Conservation (phyloP, 2,329 filamentous ascomycete genomes). For the Aspergillus udagawae region DNA sequence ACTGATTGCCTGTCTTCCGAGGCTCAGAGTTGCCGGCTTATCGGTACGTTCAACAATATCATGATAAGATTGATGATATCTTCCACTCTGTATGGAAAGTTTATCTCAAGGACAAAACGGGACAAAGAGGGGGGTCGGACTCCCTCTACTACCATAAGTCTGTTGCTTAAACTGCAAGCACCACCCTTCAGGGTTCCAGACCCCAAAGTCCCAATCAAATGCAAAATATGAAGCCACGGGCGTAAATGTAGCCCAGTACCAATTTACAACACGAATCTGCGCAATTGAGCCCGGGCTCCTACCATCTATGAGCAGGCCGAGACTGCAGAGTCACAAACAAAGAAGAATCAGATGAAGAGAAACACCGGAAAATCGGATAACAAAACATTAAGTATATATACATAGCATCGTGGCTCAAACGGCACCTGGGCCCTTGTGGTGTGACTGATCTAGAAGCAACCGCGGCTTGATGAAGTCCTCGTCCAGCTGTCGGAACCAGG, state of each 20-base stretch:
- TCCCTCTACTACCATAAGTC: not conserved
- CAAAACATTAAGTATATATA: slow-evolving; percentile 11
- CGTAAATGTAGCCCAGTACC: not conserved
- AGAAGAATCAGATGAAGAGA: not conserved
- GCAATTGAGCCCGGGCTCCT: not conserved
- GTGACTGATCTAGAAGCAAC: slow-evolving; percentile 70
- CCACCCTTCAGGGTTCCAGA: not conserved
- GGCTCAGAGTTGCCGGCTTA: not conserved
- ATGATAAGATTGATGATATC: not conserved
- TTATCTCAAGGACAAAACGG: not conserved
- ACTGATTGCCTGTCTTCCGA: not conserved
- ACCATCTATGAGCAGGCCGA: not conserved
- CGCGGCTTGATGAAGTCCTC: slow-evolving; percentile 95
- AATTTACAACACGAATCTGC: not conserved
- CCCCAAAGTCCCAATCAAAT: not conserved
- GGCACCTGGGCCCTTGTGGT: slow-evolving; percentile 40
- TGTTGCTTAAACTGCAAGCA: not conserved
- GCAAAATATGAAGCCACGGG: not conserved
- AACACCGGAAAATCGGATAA: not conserved
- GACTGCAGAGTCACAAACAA: not conserved
- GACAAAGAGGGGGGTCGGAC: not conserved
- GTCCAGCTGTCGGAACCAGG: slow-evolving; percentile 86
- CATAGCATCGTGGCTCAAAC: slow-evolving; percentile 23
- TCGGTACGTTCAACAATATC: not conserved
- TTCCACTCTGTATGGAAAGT: not conserved